Evolutionary conservation across 75 land plant species (phyloP).

Genomic region (Pinus taeda): DNA sequence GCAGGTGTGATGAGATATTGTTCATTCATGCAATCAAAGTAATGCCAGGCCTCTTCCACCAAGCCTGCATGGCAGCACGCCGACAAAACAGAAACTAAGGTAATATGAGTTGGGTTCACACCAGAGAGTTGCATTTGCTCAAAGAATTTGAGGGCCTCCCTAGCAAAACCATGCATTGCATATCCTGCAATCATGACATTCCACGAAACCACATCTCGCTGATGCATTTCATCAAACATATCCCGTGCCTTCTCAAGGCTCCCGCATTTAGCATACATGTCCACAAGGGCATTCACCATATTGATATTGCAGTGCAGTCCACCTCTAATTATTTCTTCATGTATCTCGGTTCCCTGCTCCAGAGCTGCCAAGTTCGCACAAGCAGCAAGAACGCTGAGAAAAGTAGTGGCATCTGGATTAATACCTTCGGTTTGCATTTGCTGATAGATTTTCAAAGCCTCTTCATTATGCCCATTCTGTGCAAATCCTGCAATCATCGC

Average conservation of each 20-base stretch:
- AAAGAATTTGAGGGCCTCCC: slow-evolving; percentile 27
- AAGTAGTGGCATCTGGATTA: slow-evolving; percentile 31
- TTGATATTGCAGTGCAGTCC: slow-evolving; percentile 29
- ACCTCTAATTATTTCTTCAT: slow-evolving; percentile 27
- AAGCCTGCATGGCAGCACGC: slow-evolving; percentile 59
- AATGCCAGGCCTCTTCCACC: slow-evolving; percentile 20
- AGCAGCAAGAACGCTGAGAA: slow-evolving; percentile 34
- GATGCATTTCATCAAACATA: slow-evolving; percentile 14
- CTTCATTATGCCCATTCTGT: too few relatives aligned
- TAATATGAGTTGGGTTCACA: slow-evolving; percentile 32
- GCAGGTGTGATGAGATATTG: slow-evolving; percentile 31
- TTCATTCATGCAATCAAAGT: slow-evolving; percentile 35
- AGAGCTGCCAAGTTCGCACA: slow-evolving; percentile 18
- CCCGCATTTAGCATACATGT: slow-evolving; percentile 54
- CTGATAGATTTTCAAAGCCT: too few relatives aligned
- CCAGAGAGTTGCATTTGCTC: slow-evolving; percentile 30
- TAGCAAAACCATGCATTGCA: slow-evolving; percentile 28
- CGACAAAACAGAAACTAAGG: slow-evolving; percentile 37
- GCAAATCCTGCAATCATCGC: too few relatives aligned
- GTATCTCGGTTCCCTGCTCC: slow-evolving; percentile 35
- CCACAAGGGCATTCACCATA: slow-evolving; percentile 34
- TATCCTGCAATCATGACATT: slow-evolving; percentile 45
- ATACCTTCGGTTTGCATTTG: slow-evolving; percentile 12
- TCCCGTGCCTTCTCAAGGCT: slow-evolving; percentile 28
- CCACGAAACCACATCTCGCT: slow-evolving; percentile 44